These are phyloP conservation scores for Orbilia ellipsospora DNA, from an alignment of 2,329 filamentous ascomycete genomes.

Conservation along the genomic window DNA sequence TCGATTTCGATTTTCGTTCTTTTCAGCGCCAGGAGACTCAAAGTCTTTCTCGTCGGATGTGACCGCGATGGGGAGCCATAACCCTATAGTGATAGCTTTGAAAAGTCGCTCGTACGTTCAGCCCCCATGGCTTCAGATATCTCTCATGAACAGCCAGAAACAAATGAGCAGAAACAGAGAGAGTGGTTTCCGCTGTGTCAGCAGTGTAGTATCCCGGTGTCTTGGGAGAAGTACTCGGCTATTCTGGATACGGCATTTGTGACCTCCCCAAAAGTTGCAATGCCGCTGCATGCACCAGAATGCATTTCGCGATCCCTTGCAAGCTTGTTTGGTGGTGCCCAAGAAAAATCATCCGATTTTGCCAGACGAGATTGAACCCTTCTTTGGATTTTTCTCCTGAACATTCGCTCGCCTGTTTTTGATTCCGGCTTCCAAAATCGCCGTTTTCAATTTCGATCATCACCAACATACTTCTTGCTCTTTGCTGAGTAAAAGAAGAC, in stretches of 20 bases:
- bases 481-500: slow-evolving; percentile 31
- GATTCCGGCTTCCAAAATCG: neutral
- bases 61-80: too few species aligned
- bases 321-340: neutral
- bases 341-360: slow-evolving; percentile 29
- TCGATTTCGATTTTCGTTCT: neutral
- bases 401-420: neutral
- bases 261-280: slow-evolving; percentile 8
- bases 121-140: too few species aligned
- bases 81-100: too few species aligned
- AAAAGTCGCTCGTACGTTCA: too few species aligned
- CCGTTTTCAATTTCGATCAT: neutral
- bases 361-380: neutral
- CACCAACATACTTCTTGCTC: slow-evolving; percentile 11
- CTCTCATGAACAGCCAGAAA: neutral
- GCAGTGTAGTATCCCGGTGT: neutral
- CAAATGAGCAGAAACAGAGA: neutral
- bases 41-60: too few species aligned
- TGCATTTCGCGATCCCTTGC: slow-evolving; percentile 26
- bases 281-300: slow-evolving; percentile 29
- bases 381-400: neutral
- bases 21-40: too few species aligned
- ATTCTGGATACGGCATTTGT: slow-evolving; percentile 25
- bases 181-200: neutral
- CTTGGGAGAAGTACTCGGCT: neutral